Percentiles rank a stretch among this genome's conserved stretches.
Conservation (phyloP, 2,329 filamentous ascomycete species). For the Fusarium tuaranense region DNA sequence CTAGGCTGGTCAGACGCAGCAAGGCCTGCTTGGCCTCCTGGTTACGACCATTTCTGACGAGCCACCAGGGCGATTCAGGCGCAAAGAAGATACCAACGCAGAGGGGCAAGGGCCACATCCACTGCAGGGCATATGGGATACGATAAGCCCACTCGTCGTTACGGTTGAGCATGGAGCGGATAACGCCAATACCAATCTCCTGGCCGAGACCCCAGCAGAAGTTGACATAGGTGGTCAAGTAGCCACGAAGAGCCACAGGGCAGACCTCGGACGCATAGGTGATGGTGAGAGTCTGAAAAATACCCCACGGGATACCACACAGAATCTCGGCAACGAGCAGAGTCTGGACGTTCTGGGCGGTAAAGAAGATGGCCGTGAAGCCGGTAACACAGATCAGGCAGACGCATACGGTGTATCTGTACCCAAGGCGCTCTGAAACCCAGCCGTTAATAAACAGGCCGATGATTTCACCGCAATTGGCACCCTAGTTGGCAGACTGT, state of each 20-base stretch:
- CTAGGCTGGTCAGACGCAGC: slow-evolving; percentile 71
- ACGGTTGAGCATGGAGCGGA: slow-evolving; percentile 74
- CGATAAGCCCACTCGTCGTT: slow-evolving; percentile 76
- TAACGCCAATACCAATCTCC: slow-evolving; percentile 78
- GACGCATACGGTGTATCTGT: slow-evolving; percentile 72
- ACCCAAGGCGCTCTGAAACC: slow-evolving; percentile 75
- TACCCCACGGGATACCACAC: slow-evolving; percentile 72
- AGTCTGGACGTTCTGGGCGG: slow-evolving; percentile 68
- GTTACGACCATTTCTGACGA: slow-evolving; percentile 74
- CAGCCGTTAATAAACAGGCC: slow-evolving; percentile 75
- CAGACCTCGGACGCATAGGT: slow-evolving; percentile 80
- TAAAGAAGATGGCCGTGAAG: slow-evolving; percentile 75
- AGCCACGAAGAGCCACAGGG: slow-evolving; percentile 77
- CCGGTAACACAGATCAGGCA: slow-evolving; percentile 65
- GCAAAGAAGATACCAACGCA: slow-evolving; percentile 75
- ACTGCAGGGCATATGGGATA: slow-evolving; percentile 79
- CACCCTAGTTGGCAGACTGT: slow-evolving; percentile 54
- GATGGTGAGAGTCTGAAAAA: slow-evolving; percentile 69
- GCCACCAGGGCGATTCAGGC: slow-evolving; percentile 80
- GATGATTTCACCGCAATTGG: slow-evolving; percentile 72
- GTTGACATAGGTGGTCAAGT: slow-evolving; percentile 80
- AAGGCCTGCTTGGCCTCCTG: slow-evolving; percentile 76
- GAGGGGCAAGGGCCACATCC: slow-evolving; percentile 81
- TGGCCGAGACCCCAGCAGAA: slow-evolving; percentile 84
- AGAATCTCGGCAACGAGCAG: slow-evolving; percentile 72